These are phyloP conservation scores for Euphrasia confusa DNA, from an alignment of 257 asterid genomes.

Conservation along the genomic window DNA sequence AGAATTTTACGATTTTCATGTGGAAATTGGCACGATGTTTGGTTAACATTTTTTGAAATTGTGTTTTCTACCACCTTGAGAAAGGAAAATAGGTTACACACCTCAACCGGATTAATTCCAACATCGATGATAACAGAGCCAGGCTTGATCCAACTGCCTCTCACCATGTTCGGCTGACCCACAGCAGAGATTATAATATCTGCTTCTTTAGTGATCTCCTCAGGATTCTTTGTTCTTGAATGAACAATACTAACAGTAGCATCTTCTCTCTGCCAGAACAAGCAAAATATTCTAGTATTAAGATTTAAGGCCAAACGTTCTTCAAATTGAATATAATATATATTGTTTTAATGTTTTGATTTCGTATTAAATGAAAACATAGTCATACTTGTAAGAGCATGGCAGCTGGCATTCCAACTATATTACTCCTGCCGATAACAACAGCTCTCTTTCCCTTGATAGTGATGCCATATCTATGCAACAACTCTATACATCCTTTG, in stretches of 20 bases:
- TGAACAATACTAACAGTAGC: slow-evolving; percentile 85
- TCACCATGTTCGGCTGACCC: slow-evolving; percentile 86
- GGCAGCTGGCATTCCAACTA: slow-evolving; percentile 93
- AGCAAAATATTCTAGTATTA: slow-evolving; percentile 8
- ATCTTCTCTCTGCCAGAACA: slow-evolving; percentile 65
- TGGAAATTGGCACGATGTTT: no score
- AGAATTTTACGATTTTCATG: neutral
- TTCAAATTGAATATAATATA: slow-evolving; percentile 11
- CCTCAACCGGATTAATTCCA: slow-evolving; percentile 86
- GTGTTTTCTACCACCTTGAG: neutral
- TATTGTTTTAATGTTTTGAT: neutral
- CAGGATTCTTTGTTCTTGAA: slow-evolving; percentile 78
- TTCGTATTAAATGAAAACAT: slow-evolving; percentile 7
- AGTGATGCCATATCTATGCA: slow-evolving; percentile 62
- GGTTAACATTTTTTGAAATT: no score
- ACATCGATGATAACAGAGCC: slow-evolving; percentile 88
- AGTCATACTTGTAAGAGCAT: slow-evolving; percentile 69
- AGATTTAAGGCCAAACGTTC: neutral
- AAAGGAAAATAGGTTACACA: slow-evolving; percentile 21
- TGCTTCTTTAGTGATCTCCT: slow-evolving; percentile 74
- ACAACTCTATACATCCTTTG: slow-evolving; percentile 84
- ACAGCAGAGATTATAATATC: slow-evolving; percentile 78
- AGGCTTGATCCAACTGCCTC: slow-evolving; percentile 92
- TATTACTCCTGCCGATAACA: slow-evolving; percentile 91
- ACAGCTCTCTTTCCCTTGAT: slow-evolving; percentile 90